These are phyloP conservation scores for Rhypophila decipiens DNA, from an alignment of 495 filamentous ascomycete genomes.

Conservation along the genomic window DNA sequence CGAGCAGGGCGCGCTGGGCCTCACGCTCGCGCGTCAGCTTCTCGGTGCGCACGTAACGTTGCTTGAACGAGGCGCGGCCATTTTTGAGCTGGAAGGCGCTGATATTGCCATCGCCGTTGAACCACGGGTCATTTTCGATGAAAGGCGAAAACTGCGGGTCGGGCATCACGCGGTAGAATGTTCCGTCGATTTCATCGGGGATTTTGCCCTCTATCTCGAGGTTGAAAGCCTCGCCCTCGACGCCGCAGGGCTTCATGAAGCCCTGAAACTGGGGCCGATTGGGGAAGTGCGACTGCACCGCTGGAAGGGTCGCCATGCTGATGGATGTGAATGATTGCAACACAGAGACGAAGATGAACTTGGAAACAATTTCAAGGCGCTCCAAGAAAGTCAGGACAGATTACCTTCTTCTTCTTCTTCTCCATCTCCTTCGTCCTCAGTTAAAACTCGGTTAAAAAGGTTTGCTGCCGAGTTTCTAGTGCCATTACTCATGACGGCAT, in stretches of 20 bases:
- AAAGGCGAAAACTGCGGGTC: slow-evolving; percentile 20
- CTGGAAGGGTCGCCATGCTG: too few species aligned
- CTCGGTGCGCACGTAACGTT: slow-evolving; percentile 44
- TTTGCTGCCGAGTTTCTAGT: too few species aligned
- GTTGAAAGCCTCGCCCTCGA: slow-evolving; percentile 31
- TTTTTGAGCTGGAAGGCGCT: slow-evolving; percentile 43
- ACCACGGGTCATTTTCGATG: slow-evolving; percentile 9
- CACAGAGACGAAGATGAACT: too few species aligned
- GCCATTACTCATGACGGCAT: too few species aligned
- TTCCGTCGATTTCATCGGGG: slow-evolving; percentile 32
- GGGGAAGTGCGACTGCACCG: background rate
- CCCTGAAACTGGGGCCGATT: slow-evolving; percentile 1
- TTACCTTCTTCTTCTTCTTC: too few species aligned
- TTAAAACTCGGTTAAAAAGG: too few species aligned
- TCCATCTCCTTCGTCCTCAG: too few species aligned
- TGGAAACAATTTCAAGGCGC: too few species aligned
- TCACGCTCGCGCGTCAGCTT: slow-evolving; percentile 35
- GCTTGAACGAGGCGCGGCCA: slow-evolving; percentile 39
- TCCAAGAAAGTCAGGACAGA: too few species aligned
- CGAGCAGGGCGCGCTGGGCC: slow-evolving; percentile 33
- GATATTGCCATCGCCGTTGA: slow-evolving; percentile 27
- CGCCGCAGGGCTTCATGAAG: slow-evolving; percentile 7
- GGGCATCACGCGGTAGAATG: slow-evolving; percentile 35
- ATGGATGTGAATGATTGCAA: too few species aligned
- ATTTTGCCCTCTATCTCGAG: slow-evolving; percentile 29